A percentile compares a stretch with the other conserved stretches of the same genome.
Evolutionary conservation across 345 rosid species (phyloP).

Genomic region (Lagerstroemia speciosa): DNA sequence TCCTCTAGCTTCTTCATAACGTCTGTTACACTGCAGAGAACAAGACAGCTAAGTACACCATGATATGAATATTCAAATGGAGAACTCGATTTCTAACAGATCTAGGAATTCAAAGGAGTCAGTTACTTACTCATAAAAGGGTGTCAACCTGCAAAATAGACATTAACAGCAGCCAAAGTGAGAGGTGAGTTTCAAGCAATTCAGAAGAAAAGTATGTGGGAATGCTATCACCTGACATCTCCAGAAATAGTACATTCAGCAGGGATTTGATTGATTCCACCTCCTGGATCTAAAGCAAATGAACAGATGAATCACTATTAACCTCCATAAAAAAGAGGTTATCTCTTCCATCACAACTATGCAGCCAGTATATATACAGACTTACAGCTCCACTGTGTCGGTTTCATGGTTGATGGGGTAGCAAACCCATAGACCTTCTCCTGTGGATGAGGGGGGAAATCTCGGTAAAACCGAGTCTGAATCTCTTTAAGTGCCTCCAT

Average conservation of each 20-base stretch:
- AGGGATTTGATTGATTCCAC: slow-evolving; percentile 98
- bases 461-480: slow-evolving; percentile 70
- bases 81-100: background rate
- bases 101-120: background rate
- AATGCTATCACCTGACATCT: slow-evolving; percentile 66
- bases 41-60: background rate
- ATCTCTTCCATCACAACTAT: slow-evolving; percentile 6
- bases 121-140: slow-evolving; percentile 79
- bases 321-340: slow-evolving; percentile 5
- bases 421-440: slow-evolving; percentile 86
- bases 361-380: slow-evolving; percentile 9
- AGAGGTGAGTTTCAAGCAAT: slow-evolving; percentile 6
- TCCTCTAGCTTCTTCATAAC: slow-evolving; percentile 63
- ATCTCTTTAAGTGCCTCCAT: slow-evolving; percentile 86
- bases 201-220: background rate
- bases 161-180: slow-evolving; percentile 1
- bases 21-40: slow-evolving; percentile 49
- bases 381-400: slow-evolving; percentile 96
- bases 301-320: slow-evolving; percentile 14
- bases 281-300: slow-evolving; percentile 69
- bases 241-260: slow-evolving; percentile 76
- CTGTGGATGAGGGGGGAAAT: slow-evolving; percentile 75
- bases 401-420: slow-evolving; percentile 97
- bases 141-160: slow-evolving; percentile 66
- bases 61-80: background rate